phyloP scores from a whole-genome alignment of 202 grass and related monocot genomes.

The Digitaria exilis region DNA sequence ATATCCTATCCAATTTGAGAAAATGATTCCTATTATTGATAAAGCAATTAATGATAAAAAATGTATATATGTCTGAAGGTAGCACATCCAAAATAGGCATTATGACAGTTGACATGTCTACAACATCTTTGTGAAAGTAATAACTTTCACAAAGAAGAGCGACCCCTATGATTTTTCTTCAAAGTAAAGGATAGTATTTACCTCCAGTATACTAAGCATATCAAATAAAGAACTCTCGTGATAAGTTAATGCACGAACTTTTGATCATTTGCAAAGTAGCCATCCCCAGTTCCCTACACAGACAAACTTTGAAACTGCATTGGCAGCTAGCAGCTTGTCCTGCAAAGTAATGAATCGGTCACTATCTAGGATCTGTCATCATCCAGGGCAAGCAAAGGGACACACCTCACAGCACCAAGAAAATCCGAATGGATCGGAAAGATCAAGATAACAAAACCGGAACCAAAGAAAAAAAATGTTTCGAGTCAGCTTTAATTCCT shows the following conservation, averaged over 20 bases:
- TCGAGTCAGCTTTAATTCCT: background rate
- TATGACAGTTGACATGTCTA: background rate
- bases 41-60: too few species aligned
- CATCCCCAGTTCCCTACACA: background rate
- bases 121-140: background rate
- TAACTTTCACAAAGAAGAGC: conserved; percentile 12
- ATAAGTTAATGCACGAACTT: background rate
- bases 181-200: background rate
- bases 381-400: conserved; percentile 21
- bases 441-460: background rate
- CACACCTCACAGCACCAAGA: background rate
- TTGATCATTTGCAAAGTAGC: conserved; percentile 1
- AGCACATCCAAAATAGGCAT: background rate
- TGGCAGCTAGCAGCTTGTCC: background rate
- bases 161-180: background rate
- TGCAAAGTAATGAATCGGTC: background rate
- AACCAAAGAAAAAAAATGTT: background rate
- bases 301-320: background rate
- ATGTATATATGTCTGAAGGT: background rate
- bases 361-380: background rate
- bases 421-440: background rate
- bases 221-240: background rate
- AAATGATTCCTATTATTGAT: too few species aligned
- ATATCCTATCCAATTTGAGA: too few species aligned
- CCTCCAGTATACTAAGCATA: background rate